Evolutionary conservation across 495 filamentous ascomycete genomes (phyloP), one percentile per base, ranked within the genome.

Genomic region (Melanomma pulvis-pyrius): DNA sequence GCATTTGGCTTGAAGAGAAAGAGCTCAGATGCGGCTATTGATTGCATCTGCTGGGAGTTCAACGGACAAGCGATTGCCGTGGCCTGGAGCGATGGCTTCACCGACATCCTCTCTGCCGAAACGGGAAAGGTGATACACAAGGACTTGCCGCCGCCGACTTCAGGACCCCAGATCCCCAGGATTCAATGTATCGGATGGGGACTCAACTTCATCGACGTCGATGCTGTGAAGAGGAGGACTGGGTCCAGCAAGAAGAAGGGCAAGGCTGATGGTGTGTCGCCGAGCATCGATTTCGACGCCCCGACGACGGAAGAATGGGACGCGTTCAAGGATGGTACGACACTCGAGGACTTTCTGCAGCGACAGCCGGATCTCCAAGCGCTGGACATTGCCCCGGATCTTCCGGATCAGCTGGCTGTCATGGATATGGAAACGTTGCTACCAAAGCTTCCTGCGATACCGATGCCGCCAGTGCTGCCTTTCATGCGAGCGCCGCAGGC

Each of bases 51-150:
- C 55, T 96, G 92, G 92, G 94, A 93, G 75, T 83, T 82, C 51
- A 89, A 94, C 76, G 92, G 92, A 22, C 88, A 88, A 68, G 81
- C 89, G 1, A 80, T 96, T 26, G 90, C 90, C n/a, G 84, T 88
- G 34, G 90, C 86, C 26, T 93, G 90, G 83, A 88, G 83, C 52
- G 88, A 92, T 78, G 84, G 84, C 8, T 80, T 83, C 1, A 80
- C 92, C 15, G 86, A 89, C 64, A 77, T 93, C 44, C 82, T 92
- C 67, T 88, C 87, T 69, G 76, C 91, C 11, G 91, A 92, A 75
- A 90, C 84, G 58, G 89, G 84, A 68, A 93, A 92, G 76, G 85
- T 87, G 30, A 84, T 92, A 34, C 89, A 93, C 73, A 49, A 44
- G 22, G 57, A 66, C 59, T 13, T 69, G 19, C 47, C 52, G n/a